Conservation (phyloP, 2,329 filamentous ascomycete genomes). For the Kalmusia sp. region DNA sequence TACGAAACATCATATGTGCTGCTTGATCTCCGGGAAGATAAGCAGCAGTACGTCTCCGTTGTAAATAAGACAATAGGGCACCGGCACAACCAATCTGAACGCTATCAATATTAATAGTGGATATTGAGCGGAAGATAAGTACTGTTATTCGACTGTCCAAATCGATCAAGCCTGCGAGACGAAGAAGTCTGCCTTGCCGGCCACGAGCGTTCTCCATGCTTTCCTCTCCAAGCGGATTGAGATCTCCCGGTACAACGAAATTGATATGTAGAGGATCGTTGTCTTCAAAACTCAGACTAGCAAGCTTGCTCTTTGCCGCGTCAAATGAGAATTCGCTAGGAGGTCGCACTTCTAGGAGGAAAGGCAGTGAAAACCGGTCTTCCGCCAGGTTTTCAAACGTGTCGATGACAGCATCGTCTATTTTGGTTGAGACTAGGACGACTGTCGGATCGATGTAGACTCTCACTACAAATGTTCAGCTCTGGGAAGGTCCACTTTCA, state of each 20-base stretch:
- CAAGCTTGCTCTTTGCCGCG: conserved; percentile 69
- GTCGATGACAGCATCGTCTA: conserved; percentile 57
- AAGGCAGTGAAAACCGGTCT: conserved; percentile 62
- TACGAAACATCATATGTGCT: conserved; percentile 62
- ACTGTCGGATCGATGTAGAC: conserved; percentile 68
- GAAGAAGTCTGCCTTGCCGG: conserved; percentile 69
- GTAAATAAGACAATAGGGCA: conserved; percentile 81
- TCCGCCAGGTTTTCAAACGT: conserved; percentile 51
- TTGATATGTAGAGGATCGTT: conserved; percentile 57
- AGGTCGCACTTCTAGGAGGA: conserved; percentile 71
- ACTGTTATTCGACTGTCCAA: conserved; percentile 76
- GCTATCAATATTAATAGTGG: conserved; percentile 14
- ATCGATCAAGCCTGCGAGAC: conserved; percentile 74
- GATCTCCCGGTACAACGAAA: conserved; percentile 69
- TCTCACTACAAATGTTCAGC: conserved; percentile 57
- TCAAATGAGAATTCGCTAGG: conserved; percentile 76
- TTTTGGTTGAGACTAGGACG: conserved; percentile 63
- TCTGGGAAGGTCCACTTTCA: neutral
- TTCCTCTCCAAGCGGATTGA: conserved; percentile 37
- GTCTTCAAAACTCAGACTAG: conserved; percentile 62
- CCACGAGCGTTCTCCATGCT: conserved; percentile 59
- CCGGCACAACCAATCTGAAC: conserved; percentile 80
- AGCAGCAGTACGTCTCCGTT: conserved; percentile 69
- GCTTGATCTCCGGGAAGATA: conserved; percentile 67
- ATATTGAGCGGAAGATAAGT: neutral